phyloP scores from a whole-genome alignment of 1,284 basidiomycete species.

The Phellopilus nigrolimitatus region DNA sequence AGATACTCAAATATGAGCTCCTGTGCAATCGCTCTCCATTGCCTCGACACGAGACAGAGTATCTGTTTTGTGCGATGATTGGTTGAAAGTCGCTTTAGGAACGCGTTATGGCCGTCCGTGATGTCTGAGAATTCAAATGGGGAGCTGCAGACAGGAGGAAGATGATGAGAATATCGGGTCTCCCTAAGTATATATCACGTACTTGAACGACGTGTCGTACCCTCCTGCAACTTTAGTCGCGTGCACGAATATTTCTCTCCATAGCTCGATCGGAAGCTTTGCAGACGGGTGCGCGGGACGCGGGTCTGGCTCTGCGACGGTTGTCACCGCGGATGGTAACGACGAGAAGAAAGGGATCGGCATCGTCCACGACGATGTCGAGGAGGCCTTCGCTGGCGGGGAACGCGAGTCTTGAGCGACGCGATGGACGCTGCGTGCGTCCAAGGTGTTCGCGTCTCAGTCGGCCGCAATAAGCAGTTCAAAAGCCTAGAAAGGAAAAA shows the following conservation, averaged over 20 bases:
- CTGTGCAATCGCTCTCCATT: constrained; percentile 12
- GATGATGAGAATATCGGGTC: neutral
- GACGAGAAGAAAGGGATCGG: neutral
- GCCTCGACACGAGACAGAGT: constrained; percentile 14
- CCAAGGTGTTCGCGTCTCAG: too few relatives aligned
- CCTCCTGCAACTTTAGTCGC: constrained; percentile 16
- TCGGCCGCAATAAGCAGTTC: too few relatives aligned
- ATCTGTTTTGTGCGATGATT: constrained; percentile 14
- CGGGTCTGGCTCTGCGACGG: neutral
- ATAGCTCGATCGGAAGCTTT: constrained; percentile 15
- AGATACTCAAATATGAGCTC: constrained; percentile 19
- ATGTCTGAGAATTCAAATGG: constrained; percentile 19
- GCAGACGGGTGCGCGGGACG: neutral
- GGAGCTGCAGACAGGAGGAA: constrained; percentile 5
- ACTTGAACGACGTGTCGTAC: constrained; percentile 15
- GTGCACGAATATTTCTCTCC: constrained; percentile 16
- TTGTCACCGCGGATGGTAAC: neutral
- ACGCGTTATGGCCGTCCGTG: constrained; percentile 10
- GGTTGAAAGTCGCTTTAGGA: constrained; percentile 8
- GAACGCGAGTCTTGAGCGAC: too few relatives aligned
- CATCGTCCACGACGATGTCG: constrained; percentile 1
- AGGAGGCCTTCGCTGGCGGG: neutral
- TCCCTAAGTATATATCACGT: neutral
- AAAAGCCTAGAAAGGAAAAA: too few relatives aligned
- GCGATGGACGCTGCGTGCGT: neutral